Evolutionary conservation across 225 moss, liverwort and hornwort species (phyloP).

Genomic region (Asterella californica): DNA sequence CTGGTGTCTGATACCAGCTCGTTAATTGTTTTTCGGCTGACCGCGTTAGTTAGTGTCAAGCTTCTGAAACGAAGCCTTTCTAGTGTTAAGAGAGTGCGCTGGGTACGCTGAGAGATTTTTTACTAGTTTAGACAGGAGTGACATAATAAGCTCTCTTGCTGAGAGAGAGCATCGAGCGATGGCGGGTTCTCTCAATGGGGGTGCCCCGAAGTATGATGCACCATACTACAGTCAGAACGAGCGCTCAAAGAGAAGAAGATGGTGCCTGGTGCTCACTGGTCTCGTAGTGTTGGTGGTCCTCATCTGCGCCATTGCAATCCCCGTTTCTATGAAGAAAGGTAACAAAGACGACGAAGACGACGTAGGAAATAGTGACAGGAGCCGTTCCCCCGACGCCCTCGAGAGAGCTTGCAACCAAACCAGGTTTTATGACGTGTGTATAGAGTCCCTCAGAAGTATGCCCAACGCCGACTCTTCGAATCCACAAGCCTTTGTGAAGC

Average conservation of each 20-base stretch:
- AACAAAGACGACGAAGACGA: background rate
- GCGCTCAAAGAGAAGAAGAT: constrained; percentile 8
- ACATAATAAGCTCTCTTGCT: background rate
- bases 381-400: constrained; percentile 2
- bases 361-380: background rate
- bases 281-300: constrained; percentile 21
- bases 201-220: constrained; percentile 5
- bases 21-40: background rate
- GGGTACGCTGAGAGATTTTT: too few relatives aligned
- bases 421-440: constrained; percentile 24
- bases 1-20: background rate
- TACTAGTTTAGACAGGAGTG: background rate
- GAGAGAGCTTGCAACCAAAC: constrained; percentile 28
- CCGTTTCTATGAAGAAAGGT: constrained; percentile 18
- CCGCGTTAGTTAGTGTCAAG: background rate
- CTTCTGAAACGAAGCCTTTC: background rate
- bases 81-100: too few relatives aligned
- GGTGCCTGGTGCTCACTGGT: constrained; percentile 13
- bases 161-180: background rate
- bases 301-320: constrained; percentile 28
- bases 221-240: constrained; percentile 5
- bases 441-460: constrained; percentile 13
- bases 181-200: background rate
- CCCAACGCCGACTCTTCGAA: constrained; percentile 2
- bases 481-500: constrained; percentile 19